Evolutionary conservation across 441 rosid genomes (phyloP).

Genomic region (Capsella rubella): DNA sequence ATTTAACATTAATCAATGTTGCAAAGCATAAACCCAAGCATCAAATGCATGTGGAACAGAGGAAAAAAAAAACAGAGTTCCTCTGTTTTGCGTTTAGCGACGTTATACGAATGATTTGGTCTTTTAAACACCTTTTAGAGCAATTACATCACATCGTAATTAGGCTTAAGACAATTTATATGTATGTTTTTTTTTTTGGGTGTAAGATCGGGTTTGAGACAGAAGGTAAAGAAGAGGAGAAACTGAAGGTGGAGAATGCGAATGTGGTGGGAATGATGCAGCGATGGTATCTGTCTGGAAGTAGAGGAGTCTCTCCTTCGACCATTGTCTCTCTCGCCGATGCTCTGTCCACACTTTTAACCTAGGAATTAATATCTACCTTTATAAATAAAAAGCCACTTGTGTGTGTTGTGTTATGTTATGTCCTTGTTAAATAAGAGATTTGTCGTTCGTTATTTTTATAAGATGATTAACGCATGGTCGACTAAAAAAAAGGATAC

Average conservation of each 20-base stretch:
- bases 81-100: background rate
- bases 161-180: background rate
- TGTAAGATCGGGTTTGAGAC: constrained; percentile 58
- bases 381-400: constrained; percentile 28
- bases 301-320: constrained; percentile 74
- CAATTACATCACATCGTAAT: too few species aligned
- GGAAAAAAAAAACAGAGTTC: background rate
- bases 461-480: background rate
- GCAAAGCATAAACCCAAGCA: background rate
- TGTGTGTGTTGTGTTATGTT: constrained; percentile 2
- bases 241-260: constrained; percentile 64
- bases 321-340: constrained; percentile 68
- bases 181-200: background rate
- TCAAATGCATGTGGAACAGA: background rate
- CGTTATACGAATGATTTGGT: too few species aligned
- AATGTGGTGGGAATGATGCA: constrained; percentile 83
- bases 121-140: too few species aligned
- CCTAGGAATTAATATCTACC: constrained; percentile 29
- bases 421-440: background rate
- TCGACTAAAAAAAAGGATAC: background rate
- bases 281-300: constrained; percentile 89
- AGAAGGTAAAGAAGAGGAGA: constrained; percentile 75
- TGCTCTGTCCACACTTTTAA: constrained; percentile 55
- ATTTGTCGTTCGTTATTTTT: background rate
- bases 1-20: background rate